Percentiles rank a stretch among this genome's conserved stretches.
These are phyloP conservation scores for Excoecaria agallocha DNA, from an alignment of 345 rosid species.

Conservation along the genomic window DNA sequence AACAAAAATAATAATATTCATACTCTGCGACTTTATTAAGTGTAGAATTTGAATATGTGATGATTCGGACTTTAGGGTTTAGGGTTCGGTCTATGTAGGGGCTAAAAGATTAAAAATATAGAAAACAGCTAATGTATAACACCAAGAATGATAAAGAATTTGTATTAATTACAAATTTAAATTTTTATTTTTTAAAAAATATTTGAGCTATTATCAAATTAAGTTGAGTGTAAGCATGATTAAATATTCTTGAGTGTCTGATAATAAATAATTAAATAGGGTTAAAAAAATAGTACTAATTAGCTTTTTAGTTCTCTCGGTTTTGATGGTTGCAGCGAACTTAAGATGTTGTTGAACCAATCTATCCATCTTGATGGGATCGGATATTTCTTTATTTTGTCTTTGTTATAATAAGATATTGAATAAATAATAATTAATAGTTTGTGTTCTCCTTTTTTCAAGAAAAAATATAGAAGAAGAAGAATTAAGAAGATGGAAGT, in stretches of 20 bases:
- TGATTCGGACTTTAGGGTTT: conserved; percentile 21
- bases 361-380: conserved; percentile 28
- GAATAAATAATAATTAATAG: not conserved
- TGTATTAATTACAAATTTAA: not conserved
- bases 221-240: not conserved
- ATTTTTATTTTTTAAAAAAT: too few relatives aligned
- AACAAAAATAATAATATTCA: not conserved
- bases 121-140: not conserved
- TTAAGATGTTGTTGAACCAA: conserved; percentile 51
- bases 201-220: not conserved
- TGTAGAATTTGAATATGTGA: conserved; percentile 19
- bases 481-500: not conserved
- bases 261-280: not conserved
- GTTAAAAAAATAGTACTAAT: not conserved
- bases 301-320: conserved; percentile 17
- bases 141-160: conserved; percentile 13
- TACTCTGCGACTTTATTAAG: conserved; percentile 8
- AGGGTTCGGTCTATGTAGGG: conserved; percentile 32
- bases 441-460: too few relatives aligned
- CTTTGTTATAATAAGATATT: not conserved
- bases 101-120: not conserved
- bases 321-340: conserved; percentile 57
- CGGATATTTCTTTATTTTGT: conserved; percentile 6
- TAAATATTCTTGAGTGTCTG: not conserved
- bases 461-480: not conserved